Evolutionary conservation across 495 filamentous ascomycete species (phyloP), one percentile per base, ranked within the genome.

Genomic region (Acidomyces sp.): DNA sequence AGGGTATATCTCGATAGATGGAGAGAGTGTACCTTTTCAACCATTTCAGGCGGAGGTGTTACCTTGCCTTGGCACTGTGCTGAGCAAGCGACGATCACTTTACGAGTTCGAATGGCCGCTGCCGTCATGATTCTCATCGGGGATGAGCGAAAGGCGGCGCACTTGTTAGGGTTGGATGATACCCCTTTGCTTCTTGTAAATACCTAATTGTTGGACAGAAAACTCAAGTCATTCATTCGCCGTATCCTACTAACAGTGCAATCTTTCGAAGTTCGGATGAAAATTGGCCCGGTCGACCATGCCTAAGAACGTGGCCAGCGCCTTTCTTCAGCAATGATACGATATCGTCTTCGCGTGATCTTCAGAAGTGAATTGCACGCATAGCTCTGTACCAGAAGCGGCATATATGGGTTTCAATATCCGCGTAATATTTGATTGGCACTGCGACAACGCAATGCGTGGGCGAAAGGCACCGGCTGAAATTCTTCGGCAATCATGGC

Each of bases 1-100:
- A 33, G 85, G 90, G 3, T 90, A 84, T 60, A 87, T 97, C 58
- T 88, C 85, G 55, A 84, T 97, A 51, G 90, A 97, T 50, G 90
- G 90, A 19, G 90, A 97, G 59, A 65, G 74, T 17, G 64, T 92
- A 9, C 82, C 84, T 1, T 95, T 87, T 51, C 77, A 78, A 41
- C 78, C 82, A 0, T 88, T 93, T 58, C 90, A 97, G 62, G 84
- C 75, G 6, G 90, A 97, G 62, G 63, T 94, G 11, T 84, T 93
- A 62, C 68, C 70, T 33, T 83, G 85, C 0, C 63, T 96, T 18
- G 90, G 83, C n/a, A 85, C 81, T 1, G 78, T 84, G 19, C 62
- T 96, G 33, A 78, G 80, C 18, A 84, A 80, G 54, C 72, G 65
- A 9, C 72, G 70, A 4, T 74, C 68, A 51, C 53, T 70, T 23